phyloP scores from a whole-genome alignment of 192 early-diverging fungal species.

The Linnemannia elongata region DNA sequence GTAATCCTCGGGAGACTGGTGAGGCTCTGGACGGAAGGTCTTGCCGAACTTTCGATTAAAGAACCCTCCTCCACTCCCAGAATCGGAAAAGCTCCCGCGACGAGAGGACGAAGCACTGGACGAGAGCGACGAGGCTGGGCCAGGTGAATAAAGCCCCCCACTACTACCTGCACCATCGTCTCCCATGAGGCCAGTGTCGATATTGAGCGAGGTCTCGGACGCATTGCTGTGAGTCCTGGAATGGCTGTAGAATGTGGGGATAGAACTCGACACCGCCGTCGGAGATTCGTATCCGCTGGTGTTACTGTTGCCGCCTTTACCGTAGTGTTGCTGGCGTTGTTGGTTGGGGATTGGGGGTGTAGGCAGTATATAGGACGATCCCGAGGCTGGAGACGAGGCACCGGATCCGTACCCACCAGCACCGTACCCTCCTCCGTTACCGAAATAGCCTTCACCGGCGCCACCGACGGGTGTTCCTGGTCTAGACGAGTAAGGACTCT shows the following conservation, averaged over 20 bases:
- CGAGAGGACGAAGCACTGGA: slow-evolving; percentile 34
- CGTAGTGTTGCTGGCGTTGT: slow-evolving; percentile 27
- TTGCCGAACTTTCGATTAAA: slow-evolving; percentile 36
- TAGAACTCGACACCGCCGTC: slow-evolving; percentile 22
- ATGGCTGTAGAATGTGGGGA: slow-evolving; percentile 34
- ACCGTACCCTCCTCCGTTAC: slow-evolving; percentile 14
- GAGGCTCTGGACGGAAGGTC: slow-evolving; percentile 45
- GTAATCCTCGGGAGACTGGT: slow-evolving; percentile 37
- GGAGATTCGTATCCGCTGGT: slow-evolving; percentile 33
- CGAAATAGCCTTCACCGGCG: slow-evolving; percentile 21
- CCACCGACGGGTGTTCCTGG: slow-evolving; percentile 30
- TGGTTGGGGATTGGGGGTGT: slow-evolving; percentile 26
- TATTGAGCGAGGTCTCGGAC: slow-evolving; percentile 49
- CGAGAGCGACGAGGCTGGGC: slow-evolving; percentile 14
- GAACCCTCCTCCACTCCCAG: slow-evolving; percentile 29
- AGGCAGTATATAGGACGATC: slow-evolving; percentile 21
- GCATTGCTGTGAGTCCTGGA: slow-evolving; percentile 45
- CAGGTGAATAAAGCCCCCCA: slow-evolving; percentile 19
- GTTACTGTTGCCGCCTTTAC: slow-evolving; percentile 2
- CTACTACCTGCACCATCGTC: neutral
- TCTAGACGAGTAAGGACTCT: slow-evolving; percentile 35
- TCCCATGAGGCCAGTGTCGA: slow-evolving; percentile 22
- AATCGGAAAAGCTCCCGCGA: slow-evolving; percentile 39
- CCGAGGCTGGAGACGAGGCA: slow-evolving; percentile 17
- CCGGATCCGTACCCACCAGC: slow-evolving; percentile 35